Conservation (phyloP, 164 flowering plant genomes). For the Aristolochia contorta region DNA sequence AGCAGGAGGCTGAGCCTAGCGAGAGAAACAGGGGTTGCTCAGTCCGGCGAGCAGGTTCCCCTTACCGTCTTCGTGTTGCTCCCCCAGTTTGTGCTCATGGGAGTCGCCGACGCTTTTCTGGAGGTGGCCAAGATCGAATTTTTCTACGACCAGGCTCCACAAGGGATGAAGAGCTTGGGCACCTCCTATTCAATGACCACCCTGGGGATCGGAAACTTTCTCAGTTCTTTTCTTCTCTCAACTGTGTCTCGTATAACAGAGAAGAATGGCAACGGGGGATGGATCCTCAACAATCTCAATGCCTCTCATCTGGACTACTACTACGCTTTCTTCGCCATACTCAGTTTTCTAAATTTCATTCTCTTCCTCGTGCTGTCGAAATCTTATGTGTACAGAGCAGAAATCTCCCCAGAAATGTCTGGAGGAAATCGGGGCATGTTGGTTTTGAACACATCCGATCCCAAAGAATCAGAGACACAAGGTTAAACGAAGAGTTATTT, state of each 20-base stretch:
- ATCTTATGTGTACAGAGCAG: constrained; percentile 46
- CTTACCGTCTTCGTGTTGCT: constrained; percentile 18
- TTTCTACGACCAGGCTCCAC: constrained; percentile 24
- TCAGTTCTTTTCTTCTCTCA: constrained; percentile 17
- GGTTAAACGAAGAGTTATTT: no score
- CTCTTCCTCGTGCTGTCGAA: constrained; percentile 35
- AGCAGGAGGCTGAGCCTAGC: constrained; percentile 25
- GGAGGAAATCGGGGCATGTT: constrained; percentile 1
- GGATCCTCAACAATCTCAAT: constrained; percentile 21
- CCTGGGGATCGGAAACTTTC: constrained; percentile 19
- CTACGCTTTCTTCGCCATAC: constrained; percentile 35
- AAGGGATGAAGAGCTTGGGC: constrained; percentile 23
- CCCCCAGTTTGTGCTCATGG: constrained; percentile 18
- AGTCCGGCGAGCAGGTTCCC: constrained; percentile 6
- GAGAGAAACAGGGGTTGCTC: constrained; percentile 6
- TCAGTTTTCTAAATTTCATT: constrained; percentile 39
- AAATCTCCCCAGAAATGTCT: constrained; percentile 20
- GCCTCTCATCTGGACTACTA: constrained; percentile 25
- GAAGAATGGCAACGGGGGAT: constrained; percentile 12
- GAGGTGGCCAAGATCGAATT: constrained; percentile 21
- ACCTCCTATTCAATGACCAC: constrained; percentile 14
- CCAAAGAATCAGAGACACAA: neutral
- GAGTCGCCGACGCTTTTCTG: constrained; percentile 17
- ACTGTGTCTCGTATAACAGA: constrained; percentile 10
- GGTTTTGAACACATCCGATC: neutral